These are phyloP conservation scores for Davidsoniella virescens DNA, from an alignment of 2,329 filamentous ascomycete species.

Conservation along the genomic window DNA sequence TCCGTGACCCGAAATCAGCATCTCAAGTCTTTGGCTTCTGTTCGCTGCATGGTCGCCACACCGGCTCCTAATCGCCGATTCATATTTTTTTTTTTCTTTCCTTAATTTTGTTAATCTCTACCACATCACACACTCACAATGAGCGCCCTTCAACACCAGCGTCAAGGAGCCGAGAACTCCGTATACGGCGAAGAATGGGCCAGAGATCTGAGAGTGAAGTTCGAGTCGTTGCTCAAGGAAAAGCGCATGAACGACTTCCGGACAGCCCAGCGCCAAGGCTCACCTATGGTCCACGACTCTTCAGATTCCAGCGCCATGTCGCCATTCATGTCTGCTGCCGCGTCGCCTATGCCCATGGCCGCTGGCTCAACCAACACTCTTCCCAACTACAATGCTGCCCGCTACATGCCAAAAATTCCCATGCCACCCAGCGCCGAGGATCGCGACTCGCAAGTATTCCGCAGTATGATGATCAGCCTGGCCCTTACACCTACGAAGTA, in stretches of 20 bases:
- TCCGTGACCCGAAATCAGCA: too few relatives aligned
- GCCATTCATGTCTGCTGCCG: constrained; percentile 32
- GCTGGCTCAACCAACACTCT: constrained; percentile 25
- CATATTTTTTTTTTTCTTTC: constrained; percentile 4
- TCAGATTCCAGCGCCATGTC: constrained; percentile 16
- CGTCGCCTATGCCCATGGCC: constrained; percentile 25
- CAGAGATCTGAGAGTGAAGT: constrained; percentile 62
- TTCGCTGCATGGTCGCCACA: too few relatives aligned
- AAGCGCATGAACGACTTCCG: constrained; percentile 71
- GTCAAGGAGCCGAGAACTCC: constrained; percentile 15
- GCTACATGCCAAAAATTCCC: constrained; percentile 43
- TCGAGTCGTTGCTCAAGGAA: constrained; percentile 72
- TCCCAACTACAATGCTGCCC: constrained; percentile 32
- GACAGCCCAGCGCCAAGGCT: constrained; percentile 35
- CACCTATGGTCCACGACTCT: constrained; percentile 26
- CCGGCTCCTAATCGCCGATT: not conserved
- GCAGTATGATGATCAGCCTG: constrained; percentile 68
- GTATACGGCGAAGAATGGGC: constrained; percentile 59
- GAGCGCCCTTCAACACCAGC: constrained; percentile 5
- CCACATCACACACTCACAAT: constrained; percentile 5
- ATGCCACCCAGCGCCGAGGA: constrained; percentile 53
- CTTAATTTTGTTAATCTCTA: constrained; percentile 14
- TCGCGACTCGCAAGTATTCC: constrained; percentile 53
- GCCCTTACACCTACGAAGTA: constrained; percentile 84
- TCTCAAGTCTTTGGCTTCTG: too few relatives aligned